phyloP scores from a whole-genome alignment of 1,284 basidiomycete genomes.

The Cutaneotrichosporon dermatis region DNA sequence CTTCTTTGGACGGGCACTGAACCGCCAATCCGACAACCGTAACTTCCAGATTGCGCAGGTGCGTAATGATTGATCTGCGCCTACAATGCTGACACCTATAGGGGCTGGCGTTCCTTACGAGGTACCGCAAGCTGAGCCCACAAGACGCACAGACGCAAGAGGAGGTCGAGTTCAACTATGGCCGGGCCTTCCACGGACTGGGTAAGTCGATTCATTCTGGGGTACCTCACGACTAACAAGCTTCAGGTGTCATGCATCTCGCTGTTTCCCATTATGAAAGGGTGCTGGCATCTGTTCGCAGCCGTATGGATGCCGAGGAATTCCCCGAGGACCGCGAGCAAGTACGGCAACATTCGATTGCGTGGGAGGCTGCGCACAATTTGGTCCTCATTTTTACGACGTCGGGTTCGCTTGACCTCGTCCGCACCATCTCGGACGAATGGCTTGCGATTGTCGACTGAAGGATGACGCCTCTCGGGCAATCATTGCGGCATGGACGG shows the following conservation, averaged over 20 bases:
- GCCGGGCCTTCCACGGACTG: slow-evolving; percentile 81
- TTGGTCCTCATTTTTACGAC: slow-evolving; percentile 73
- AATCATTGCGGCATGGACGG: no score
- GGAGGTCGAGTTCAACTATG: slow-evolving; percentile 90
- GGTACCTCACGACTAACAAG: not conserved
- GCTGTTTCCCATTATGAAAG: slow-evolving; percentile 78
- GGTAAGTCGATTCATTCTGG: slow-evolving; percentile 53
- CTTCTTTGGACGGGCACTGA: slow-evolving; percentile 82
- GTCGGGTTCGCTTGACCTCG: slow-evolving; percentile 66
- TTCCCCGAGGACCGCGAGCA: slow-evolving; percentile 25
- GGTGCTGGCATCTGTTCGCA: slow-evolving; percentile 62
- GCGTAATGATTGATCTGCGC: slow-evolving; percentile 34
- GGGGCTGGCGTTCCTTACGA: slow-evolving; percentile 75
- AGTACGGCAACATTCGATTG: slow-evolving; percentile 50
- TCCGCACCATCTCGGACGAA: slow-evolving; percentile 29
- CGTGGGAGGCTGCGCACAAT: slow-evolving; percentile 79
- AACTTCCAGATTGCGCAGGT: slow-evolving; percentile 76
- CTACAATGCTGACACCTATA: slow-evolving; percentile 37
- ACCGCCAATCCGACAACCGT: slow-evolving; percentile 88
- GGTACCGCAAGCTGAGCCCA: slow-evolving; percentile 61
- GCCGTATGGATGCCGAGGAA: slow-evolving; percentile 31
- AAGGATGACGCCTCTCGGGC: no score
- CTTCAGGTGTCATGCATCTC: slow-evolving; percentile 67
- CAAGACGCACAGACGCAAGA: slow-evolving; percentile 51
- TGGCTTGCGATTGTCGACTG: slow-evolving; percentile 38